These are phyloP conservation scores for Colletotrichum cordylinicola DNA, from an alignment of 2,329 filamentous ascomycete species.

Conservation along the genomic window DNA sequence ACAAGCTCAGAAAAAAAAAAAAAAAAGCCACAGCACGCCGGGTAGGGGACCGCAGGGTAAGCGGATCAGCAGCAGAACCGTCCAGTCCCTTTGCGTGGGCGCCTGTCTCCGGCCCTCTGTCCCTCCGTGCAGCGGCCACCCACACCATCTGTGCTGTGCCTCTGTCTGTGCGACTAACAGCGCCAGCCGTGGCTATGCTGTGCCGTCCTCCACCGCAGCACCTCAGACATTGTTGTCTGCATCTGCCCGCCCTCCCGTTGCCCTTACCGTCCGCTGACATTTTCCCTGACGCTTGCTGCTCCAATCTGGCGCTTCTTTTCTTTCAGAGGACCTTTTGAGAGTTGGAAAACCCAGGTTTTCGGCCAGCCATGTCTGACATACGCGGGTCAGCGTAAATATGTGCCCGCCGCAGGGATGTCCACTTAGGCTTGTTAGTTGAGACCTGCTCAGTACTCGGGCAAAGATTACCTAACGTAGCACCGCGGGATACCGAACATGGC, in stretches of 20 bases:
- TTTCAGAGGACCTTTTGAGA: not conserved
- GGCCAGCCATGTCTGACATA: not conserved
- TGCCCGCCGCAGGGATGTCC: not conserved
- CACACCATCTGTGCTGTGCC: not conserved
- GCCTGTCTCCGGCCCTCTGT: not conserved
- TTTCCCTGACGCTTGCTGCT: not conserved
- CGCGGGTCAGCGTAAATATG: not conserved
- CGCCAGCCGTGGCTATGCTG: not conserved
- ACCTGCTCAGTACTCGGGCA: not conserved
- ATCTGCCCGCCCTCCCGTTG: not conserved
- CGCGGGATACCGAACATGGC: not conserved
- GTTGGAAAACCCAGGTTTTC: not conserved
- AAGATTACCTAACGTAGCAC: not conserved
- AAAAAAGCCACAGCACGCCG: not conserved
- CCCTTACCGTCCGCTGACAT: not conserved
- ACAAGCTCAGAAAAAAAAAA: not conserved
- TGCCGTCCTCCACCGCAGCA: not conserved
- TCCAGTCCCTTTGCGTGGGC: not conserved
- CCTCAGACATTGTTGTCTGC: not conserved
- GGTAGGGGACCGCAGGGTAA: not conserved
- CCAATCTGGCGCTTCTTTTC: not conserved
- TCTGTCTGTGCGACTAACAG: conserved; percentile 2
- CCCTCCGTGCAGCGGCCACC: not conserved
- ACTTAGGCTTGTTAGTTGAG: not conserved
- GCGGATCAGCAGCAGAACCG: not conserved